Evolutionary conservation across 768 basidiomycete genomes (phyloP).

Genomic region (Boletus reticuloceps): DNA sequence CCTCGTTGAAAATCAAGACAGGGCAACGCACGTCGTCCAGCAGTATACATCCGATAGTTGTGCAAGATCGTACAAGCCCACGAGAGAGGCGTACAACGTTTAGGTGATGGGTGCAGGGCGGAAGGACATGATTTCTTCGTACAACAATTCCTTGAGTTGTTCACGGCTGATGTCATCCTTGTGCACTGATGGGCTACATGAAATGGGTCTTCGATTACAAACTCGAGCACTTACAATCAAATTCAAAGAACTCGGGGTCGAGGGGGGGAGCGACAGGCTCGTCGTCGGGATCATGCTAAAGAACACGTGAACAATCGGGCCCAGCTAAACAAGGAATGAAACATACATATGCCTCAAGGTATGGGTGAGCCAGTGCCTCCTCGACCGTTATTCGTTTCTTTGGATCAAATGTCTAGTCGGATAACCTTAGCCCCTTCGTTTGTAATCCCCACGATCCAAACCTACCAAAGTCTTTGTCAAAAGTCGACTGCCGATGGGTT

Average conservation of each 20-base stretch:
- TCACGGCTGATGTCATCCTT: constrained; percentile 96
- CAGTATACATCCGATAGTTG: constrained; percentile 3
- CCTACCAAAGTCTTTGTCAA: constrained; percentile 80
- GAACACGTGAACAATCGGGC: constrained; percentile 2
- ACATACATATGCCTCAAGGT: constrained; percentile 86
- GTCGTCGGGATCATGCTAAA: constrained; percentile 90
- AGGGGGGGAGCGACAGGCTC: constrained; percentile 96
- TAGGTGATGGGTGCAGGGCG: constrained; percentile 56
- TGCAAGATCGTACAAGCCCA: background rate
- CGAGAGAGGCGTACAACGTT: background rate
- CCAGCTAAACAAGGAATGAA: background rate
- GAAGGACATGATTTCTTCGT: constrained; percentile 94
- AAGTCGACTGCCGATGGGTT: constrained; percentile 75
- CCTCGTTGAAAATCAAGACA: background rate
- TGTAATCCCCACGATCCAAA: background rate
- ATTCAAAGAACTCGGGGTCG: constrained; percentile 95
- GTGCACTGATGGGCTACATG: constrained; percentile 52
- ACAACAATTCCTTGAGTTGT: constrained; percentile 90
- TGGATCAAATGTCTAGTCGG: constrained; percentile 85
- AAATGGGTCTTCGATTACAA: background rate
- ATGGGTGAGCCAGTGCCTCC: constrained; percentile 92
- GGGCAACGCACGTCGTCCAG: background rate
- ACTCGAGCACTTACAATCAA: constrained; percentile 65
- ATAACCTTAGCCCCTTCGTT: background rate
- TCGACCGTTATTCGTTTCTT: constrained; percentile 96